phyloP scores from a whole-genome alignment of 2,329 filamentous ascomycete species.

The Didymella arachidicola region DNA sequence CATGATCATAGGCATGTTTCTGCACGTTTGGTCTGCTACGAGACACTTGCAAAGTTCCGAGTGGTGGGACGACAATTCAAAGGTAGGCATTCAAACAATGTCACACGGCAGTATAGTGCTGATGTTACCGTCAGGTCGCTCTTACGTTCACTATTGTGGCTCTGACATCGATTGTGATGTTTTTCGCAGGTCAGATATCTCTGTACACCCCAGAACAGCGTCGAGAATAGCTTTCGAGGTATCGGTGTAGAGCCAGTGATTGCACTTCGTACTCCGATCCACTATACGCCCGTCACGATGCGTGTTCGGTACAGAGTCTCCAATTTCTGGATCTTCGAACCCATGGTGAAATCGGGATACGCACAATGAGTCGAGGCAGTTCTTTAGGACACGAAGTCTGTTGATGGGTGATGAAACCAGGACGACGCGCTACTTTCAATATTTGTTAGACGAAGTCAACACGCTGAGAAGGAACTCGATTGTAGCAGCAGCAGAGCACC shows the following conservation, averaged over 20 bases:
- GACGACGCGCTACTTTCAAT: neutral
- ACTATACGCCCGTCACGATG: too few species aligned
- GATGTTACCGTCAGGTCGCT: conserved; percentile 26
- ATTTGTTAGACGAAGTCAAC: neutral
- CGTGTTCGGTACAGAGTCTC: too few species aligned
- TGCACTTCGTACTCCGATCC: too few species aligned
- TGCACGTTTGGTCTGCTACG: conserved; percentile 51
- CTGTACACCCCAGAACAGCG: conserved; percentile 26
- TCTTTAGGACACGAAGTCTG: neutral
- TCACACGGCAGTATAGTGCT: neutral
- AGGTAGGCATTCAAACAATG: conserved; percentile 16
- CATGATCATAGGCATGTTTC: conserved; percentile 51
- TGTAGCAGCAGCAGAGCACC: neutral
- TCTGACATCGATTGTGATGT: conserved; percentile 25
- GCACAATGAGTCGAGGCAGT: neutral
- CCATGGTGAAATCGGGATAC: too few species aligned
- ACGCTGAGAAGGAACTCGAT: neutral
- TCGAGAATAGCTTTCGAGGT: conserved; percentile 2
- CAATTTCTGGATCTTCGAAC: too few species aligned
- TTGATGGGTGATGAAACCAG: neutral
- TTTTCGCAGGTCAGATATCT: conserved; percentile 33
- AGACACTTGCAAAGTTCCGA: conserved; percentile 28
- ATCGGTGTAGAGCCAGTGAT: neutral
- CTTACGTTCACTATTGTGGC: conserved; percentile 33
- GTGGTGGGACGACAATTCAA: conserved; percentile 45